Evolutionary conservation across 2,329 filamentous ascomycete genomes (phyloP).

Genomic region (Epichloe sylvatica): DNA sequence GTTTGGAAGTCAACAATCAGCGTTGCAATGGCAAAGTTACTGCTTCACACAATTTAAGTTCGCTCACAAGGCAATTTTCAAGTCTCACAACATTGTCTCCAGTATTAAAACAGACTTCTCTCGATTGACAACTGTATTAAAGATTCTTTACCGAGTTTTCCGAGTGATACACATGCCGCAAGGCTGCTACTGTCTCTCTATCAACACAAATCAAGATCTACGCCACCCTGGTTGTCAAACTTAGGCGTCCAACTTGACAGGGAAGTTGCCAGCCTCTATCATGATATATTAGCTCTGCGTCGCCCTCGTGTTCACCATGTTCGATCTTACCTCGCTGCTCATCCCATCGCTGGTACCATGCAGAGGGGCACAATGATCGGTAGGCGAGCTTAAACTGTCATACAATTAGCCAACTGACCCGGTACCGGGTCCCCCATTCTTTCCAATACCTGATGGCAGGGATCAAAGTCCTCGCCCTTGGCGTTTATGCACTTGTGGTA

Average conservation of each 20-base stretch:
- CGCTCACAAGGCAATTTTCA: neutral
- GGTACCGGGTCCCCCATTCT: neutral
- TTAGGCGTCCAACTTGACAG: conserved; percentile 49
- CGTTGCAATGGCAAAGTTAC: neutral
- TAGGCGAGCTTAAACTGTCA: conserved; percentile 87
- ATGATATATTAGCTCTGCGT: conserved; percentile 12
- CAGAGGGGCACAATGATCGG: conserved; percentile 90
- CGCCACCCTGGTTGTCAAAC: conserved; percentile 11
- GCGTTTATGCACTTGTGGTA: conserved; percentile 99
- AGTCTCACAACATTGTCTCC: conserved; percentile 1
- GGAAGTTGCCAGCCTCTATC: conserved; percentile 53
- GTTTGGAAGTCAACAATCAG: neutral
- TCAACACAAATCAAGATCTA: conserved; percentile 10
- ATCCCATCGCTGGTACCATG: conserved; percentile 91
- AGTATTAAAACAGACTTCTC: conserved; percentile 3
- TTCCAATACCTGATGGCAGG: conserved; percentile 73
- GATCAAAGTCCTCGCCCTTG: conserved; percentile 97
- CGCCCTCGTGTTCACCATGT: neutral
- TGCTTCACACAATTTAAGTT: neutral
- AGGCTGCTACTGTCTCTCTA: conserved; percentile 19
- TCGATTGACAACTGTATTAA: conserved; percentile 12
- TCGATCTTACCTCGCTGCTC: conserved; percentile 72
- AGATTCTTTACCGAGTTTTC: conserved; percentile 16
- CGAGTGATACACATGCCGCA: conserved; percentile 25
- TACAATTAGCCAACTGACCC: conserved; percentile 8